Evolutionary conservation across 2,329 filamentous ascomycete species (phyloP), one percentile per base, ranked within the genome.

Genomic region (Trichoderma lentiforme): DNA sequence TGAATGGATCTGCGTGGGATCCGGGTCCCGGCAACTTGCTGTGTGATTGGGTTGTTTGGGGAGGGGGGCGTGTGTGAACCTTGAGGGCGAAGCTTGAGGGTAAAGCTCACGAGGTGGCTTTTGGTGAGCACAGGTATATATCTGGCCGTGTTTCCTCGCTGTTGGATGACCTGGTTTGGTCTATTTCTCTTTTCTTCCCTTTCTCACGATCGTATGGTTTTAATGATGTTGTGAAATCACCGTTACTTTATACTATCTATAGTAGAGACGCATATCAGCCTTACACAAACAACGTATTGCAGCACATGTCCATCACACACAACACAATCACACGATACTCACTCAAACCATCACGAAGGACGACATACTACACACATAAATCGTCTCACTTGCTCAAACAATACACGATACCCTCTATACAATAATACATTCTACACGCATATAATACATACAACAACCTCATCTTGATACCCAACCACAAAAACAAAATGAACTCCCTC

Each of bases 401-500:
- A 51, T 2, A 21, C 43, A 21, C 43, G n/a, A 21, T 6, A 51
- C 3, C n/a, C 4, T 14, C n/a, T 51, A 3, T 51, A 39, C 36
- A 21, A 24, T 24, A 51, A 51, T n/a, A 63, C 24, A 30, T 34
- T n/a, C 39, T n/a, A 28, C 18, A 28, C 30, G 11, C 18, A 43
- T 11, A 63, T 56, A 34, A 63, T 57, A 36, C 30, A 36, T 26
- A 34, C 8, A 11, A 51, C 43, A 51, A 47, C 18, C n/a, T 21
- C n/a, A 51, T 6, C n/a, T 51, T 51, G n/a, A 51, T 18, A 47
- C 11, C 12, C 43, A 36, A 15, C 11, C 36, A 34, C 15, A 15
- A 24, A 12, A 21, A 14, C 30, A 67, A 76, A 69, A 84, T 81
- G 78, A 72, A 79, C 69, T 75, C 74, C 1, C 78, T 81, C 18